A percentile compares a stretch with the other conserved stretches of the same genome.
Evolutionary conservation across 2,329 filamentous ascomycete genomes (phyloP).

Genomic region (Ceratocystis diversiconidia): DNA sequence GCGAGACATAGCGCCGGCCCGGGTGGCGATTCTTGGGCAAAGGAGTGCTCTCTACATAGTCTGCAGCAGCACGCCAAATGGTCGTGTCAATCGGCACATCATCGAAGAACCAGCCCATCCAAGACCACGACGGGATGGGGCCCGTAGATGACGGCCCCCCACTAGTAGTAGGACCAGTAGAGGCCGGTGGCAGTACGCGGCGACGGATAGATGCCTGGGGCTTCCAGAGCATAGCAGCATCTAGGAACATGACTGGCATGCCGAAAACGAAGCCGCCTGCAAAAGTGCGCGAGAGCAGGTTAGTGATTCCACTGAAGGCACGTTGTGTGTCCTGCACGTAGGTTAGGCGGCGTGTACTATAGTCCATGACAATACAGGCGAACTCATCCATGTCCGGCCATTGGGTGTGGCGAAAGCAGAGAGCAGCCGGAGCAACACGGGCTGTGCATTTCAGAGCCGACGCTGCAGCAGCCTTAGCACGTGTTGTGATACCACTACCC

Average conservation of each 20-base stretch:
- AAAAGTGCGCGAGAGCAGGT: slow-evolving; percentile 30
- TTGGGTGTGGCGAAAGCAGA: slow-evolving; percentile 29
- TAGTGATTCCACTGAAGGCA: slow-evolving; percentile 32
- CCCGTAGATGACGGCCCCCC: slow-evolving; percentile 23
- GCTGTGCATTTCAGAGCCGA: slow-evolving; percentile 25
- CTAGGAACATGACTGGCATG: slow-evolving; percentile 34
- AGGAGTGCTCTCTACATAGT: slow-evolving; percentile 30
- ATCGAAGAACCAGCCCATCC: slow-evolving; percentile 37
- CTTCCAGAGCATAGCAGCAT: slow-evolving; percentile 32
- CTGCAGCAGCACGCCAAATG: slow-evolving; percentile 31
- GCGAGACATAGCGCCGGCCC: slow-evolving; percentile 26
- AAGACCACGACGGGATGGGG: slow-evolving; percentile 33
- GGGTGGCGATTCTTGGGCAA: slow-evolving; percentile 24
- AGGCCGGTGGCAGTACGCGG: slow-evolving; percentile 16
- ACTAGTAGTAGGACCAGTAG: neutral
- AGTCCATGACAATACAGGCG: slow-evolving; percentile 31
- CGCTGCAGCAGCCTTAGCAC: neutral
- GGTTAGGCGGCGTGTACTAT: slow-evolving; percentile 29
- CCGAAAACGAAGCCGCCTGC: slow-evolving; percentile 32
- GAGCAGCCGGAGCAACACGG: slow-evolving; percentile 24
- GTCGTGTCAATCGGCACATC: slow-evolving; percentile 30
- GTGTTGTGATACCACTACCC: slow-evolving; percentile 9
- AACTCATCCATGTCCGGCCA: slow-evolving; percentile 36
- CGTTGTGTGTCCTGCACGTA: slow-evolving; percentile 30
- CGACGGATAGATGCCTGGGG: slow-evolving; percentile 31